These are phyloP conservation scores for Tulasnella sp. DNA, from an alignment of 768 basidiomycete genomes.

Conservation along the genomic window DNA sequence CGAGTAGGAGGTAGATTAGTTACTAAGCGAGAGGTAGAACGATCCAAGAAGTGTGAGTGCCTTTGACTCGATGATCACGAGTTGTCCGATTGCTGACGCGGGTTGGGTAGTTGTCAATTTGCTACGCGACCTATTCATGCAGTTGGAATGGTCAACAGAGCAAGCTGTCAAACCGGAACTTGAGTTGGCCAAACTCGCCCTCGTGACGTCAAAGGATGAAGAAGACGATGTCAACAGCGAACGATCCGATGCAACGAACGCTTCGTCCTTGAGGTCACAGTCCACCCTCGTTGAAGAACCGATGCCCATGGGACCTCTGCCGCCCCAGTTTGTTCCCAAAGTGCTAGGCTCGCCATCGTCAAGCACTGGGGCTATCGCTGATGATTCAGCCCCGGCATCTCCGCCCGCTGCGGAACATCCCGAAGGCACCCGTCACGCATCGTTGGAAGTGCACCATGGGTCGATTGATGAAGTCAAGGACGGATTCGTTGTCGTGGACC, in stretches of 20 bases:
- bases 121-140: constrained; percentile 68
- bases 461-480: neutral
- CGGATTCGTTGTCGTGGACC: neutral
- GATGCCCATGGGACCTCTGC: constrained; percentile 22
- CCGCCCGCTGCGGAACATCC: neutral
- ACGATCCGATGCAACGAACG: constrained; percentile 30
- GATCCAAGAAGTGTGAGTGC: constrained; percentile 73
- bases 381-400: neutral
- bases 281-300: constrained; percentile 80
- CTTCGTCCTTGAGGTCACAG: constrained; percentile 34
- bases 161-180: constrained; percentile 72
- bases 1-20: constrained; percentile 83
- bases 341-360: neutral
- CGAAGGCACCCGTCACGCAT: neutral
- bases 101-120: constrained; percentile 60
- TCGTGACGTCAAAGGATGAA: constrained; percentile 85
- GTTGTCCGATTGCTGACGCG: neutral
- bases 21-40: constrained; percentile 67
- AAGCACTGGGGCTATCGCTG: neutral
- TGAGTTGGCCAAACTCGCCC: constrained; percentile 83
- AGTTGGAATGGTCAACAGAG: constrained; percentile 57
- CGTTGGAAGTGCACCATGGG: neutral
- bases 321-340: neutral
- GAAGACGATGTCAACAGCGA: constrained; percentile 61
- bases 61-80: neutral